Conservation (phyloP, 768 basidiomycete species). For the Lentinula raphanica region DNA sequence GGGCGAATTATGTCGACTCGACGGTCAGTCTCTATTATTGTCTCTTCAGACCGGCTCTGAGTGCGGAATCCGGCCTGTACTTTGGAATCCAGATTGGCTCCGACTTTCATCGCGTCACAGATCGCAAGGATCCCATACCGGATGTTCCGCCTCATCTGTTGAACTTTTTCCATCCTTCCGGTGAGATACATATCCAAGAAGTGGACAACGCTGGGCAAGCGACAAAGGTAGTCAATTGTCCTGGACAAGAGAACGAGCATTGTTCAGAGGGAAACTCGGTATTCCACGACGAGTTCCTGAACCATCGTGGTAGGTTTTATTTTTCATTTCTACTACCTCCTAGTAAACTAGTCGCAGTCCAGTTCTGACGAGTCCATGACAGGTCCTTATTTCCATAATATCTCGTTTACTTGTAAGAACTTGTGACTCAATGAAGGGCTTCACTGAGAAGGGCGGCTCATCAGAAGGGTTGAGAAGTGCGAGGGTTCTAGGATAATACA, state of each 20-base stretch:
- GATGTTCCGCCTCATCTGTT: neutral
- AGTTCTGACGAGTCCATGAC: neutral
- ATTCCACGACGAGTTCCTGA: neutral
- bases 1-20: constrained; percentile 9
- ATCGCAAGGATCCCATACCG: neutral
- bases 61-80: no score
- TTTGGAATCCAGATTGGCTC: neutral
- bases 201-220: neutral
- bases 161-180: neutral
- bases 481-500: no score
- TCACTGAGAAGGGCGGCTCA: no score
- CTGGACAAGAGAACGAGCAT: neutral
- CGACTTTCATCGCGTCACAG: neutral
- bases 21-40: constrained; percentile 8
- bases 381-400: neutral
- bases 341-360: no score
- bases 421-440: neutral
- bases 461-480: no score
- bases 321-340: no score
- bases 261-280: neutral
- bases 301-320: neutral
- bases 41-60: neutral
- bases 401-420: neutral
- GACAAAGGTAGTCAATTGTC: neutral
- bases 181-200: neutral